phyloP scores from a whole-genome alignment of 2,329 filamentous ascomycete genomes.

The Pestalotiopsis sp. region DNA sequence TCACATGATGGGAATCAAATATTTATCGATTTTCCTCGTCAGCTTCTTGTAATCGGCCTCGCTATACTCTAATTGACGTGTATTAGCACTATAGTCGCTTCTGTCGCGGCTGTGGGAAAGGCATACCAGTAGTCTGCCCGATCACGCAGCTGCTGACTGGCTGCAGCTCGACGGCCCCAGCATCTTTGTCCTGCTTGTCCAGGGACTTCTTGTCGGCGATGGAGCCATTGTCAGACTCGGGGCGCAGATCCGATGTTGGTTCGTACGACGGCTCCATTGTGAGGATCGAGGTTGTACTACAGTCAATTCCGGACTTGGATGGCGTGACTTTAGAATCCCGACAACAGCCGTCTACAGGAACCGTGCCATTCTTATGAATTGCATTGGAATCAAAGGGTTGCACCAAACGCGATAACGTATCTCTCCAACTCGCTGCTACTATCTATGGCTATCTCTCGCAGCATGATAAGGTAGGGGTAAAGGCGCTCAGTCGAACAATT shows the following conservation, averaged over 20 bases:
- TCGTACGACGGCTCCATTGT: background rate
- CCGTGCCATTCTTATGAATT: background rate
- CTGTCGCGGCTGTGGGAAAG: background rate
- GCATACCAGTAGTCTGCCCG: background rate
- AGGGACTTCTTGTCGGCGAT: background rate
- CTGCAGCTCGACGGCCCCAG: background rate
- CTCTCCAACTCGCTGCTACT: background rate
- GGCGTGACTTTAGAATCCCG: background rate
- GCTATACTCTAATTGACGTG: constrained; percentile 11
- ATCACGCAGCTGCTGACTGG: background rate
- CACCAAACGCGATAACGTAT: background rate
- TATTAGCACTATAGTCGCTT: background rate
- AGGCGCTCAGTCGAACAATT: background rate
- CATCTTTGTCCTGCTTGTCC: background rate
- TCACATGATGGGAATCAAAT: constrained; percentile 32
- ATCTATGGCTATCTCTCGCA: background rate
- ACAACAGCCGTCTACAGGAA: background rate
- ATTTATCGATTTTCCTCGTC: constrained; percentile 32
- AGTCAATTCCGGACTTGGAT: background rate
- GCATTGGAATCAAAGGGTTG: background rate
- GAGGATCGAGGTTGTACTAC: background rate
- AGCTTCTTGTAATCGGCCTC: constrained; percentile 28
- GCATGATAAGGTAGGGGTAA: background rate
- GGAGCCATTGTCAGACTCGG: background rate
- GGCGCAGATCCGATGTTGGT: background rate